Evolutionary conservation across 768 basidiomycete genomes (phyloP).

Genomic region (Pulveroboletus sp.): DNA sequence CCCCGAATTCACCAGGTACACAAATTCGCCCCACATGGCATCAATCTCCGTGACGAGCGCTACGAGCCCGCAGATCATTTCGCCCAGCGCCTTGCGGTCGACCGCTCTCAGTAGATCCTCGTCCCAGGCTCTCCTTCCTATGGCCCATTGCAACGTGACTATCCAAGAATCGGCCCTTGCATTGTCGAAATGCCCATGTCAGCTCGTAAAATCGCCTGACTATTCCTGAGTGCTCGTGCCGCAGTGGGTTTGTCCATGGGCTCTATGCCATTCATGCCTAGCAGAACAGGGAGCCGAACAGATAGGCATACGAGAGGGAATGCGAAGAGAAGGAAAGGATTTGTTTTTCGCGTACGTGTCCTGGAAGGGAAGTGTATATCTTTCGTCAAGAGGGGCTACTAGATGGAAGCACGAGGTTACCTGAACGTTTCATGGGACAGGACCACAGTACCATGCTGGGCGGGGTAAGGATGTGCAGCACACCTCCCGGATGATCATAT

Average conservation of each 20-base stretch:
- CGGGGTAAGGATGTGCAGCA: conserved; percentile 43
- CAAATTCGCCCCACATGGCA: background rate
- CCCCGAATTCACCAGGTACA: background rate
- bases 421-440: conserved; percentile 25
- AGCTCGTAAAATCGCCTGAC: conserved; percentile 13
- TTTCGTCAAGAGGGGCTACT: background rate
- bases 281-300: conserved; percentile 40
- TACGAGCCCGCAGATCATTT: no score
- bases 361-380: conserved; percentile 28
- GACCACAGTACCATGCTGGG: conserved; percentile 41
- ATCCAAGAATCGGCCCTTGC: no score
- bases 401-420: conserved; percentile 17
- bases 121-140: no score
- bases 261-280: conserved; percentile 41
- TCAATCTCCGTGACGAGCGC: background rate
- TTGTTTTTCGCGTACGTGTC: conserved; percentile 43
- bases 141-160: no score
- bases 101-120: no score
- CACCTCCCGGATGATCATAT: conserved; percentile 4
- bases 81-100: no score
- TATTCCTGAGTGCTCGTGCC: conserved; percentile 52
- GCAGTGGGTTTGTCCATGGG: conserved; percentile 50
- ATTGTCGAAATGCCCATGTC: no score
- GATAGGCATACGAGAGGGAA: conserved; percentile 46
- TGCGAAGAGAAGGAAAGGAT: conserved; percentile 42